Base-by-base conservation (phyloP, 2,329 filamentous ascomycete genomes). In the Dendrostoma leiphaemia region DNA sequence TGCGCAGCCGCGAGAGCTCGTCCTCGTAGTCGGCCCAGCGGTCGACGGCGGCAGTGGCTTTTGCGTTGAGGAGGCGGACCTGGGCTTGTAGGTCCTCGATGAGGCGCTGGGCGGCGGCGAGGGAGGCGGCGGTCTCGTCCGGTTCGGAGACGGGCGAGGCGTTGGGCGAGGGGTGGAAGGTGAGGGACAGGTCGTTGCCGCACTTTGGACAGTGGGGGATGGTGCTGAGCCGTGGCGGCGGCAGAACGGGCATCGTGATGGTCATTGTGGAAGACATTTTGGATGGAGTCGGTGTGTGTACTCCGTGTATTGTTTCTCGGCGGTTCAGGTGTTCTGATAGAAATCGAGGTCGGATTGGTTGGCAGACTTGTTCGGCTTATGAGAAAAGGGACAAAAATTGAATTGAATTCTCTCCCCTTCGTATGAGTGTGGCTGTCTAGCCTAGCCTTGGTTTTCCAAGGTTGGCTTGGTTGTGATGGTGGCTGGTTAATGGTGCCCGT, bases 1-100 rank as follows among this genome's bases (percentile, higher is more conserved):
- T 12, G 6, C 82, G 82, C 51, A 91, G 75, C 41, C 71, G 75
- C 41, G 82, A 76, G 37, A 91, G 79, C 67, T 91, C 87, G 69
- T 91, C 88, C 71, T 93, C 89, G 76, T 91, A 91, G 73, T 91
- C 86, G 65, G 89, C 87, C 80, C 81, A 85, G 66, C 79, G 81
- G 69, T 84, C 80, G 59, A 83, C 79, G 67, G 77, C 76, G 31
- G 84, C 82, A 3, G 84, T 80, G 53, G 86, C 86, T 70, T 89
- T 90, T 61, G 88, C 78, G 68, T 85, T 90, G 55, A 92, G 78
- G 51, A 84, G 71, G 53, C 81, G 79, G 51, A 92, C 83, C 65
- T 91, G 88, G 32, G 81, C 78, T 69, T 91, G 83, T 41, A 93
- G 77, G 63, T 91, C 86, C 59, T 78, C 73, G 63, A 90, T 86